These are phyloP conservation scores for Aspergillus hancockii DNA, from an alignment of 495 filamentous ascomycete species.

Conservation along the genomic window DNA sequence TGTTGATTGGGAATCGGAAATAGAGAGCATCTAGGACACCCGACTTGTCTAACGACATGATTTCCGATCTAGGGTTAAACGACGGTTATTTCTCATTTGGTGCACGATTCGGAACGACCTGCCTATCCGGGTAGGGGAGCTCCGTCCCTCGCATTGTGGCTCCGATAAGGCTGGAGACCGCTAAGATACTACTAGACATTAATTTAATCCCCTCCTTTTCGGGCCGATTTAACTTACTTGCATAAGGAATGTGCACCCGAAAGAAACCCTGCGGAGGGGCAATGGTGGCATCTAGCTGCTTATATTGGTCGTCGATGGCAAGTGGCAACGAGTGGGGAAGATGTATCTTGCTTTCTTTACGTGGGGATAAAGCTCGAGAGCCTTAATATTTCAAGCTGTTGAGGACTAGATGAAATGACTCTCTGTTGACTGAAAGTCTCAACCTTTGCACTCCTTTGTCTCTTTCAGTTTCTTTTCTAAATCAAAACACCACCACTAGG, in stretches of 20 bases:
- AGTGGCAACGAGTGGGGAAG: not conserved
- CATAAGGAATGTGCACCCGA: not conserved
- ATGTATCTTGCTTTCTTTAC: not conserved
- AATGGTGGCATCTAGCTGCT: not conserved
- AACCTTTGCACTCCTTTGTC: not conserved
- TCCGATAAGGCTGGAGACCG: not conserved
- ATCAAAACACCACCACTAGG: too few species aligned
- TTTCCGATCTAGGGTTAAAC: too few species aligned
- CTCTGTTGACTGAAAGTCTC: too few species aligned
- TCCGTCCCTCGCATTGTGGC: too few species aligned
- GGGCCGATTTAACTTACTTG: not conserved
- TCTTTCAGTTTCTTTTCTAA: not conserved
- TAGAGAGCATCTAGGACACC: too few species aligned
- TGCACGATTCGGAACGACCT: constrained; percentile 3
- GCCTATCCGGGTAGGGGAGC: not conserved
- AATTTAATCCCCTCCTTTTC: not conserved
- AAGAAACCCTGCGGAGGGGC: not conserved
- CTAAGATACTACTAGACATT: too few species aligned
- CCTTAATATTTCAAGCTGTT: not conserved
- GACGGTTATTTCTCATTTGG: not conserved
- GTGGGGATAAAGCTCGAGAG: not conserved
- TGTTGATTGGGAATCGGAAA: too few species aligned
- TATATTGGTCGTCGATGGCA: not conserved
- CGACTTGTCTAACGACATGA: too few species aligned
- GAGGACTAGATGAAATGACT: too few species aligned